Evolutionary conservation across 306 rosid genomes (phyloP).

Genomic region (Cotoneaster glaucophyllus): DNA sequence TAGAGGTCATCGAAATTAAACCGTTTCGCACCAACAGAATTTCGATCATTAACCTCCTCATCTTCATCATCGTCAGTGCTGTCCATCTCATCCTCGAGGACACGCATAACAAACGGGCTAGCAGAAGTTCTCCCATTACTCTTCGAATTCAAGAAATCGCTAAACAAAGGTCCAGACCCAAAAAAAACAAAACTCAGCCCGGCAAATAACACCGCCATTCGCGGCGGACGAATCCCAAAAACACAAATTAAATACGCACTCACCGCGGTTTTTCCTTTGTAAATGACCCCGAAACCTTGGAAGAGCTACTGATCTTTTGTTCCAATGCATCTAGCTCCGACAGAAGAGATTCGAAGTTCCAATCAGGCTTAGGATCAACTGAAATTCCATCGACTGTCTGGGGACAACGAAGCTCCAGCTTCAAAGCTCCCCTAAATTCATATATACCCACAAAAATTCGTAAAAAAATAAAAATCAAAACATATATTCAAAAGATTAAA

Average conservation of each 20-base stretch:
- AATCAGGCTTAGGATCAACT: conserved; percentile 72
- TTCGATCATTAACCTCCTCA: conserved; percentile 28
- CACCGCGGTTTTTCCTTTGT: conserved; percentile 41
- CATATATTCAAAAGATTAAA: not conserved
- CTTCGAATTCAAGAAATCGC: conserved; percentile 24
- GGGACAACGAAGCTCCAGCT: conserved; percentile 46
- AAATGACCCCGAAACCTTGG: conserved; percentile 28
- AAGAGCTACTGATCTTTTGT: conserved; percentile 36
- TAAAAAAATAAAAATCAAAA: not conserved
- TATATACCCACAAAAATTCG: not conserved
- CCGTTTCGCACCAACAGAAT: conserved; percentile 25
- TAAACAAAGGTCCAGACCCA: not conserved
- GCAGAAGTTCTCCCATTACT: conserved; percentile 22
- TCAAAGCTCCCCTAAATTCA: conserved; percentile 48
- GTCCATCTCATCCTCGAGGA: conserved; percentile 48
- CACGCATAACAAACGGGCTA: conserved; percentile 50
- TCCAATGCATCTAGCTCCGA: conserved; percentile 66
- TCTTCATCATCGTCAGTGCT: conserved; percentile 33
- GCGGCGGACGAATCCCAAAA: not conserved
- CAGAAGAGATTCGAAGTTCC: conserved; percentile 53
- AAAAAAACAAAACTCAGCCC: not conserved
- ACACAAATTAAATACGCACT: not conserved
- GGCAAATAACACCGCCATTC: not conserved
- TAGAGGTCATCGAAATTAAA: conserved; percentile 48
- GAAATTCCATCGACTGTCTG: conserved; percentile 33